Evolutionary conservation across 331 rosid species (phyloP).

Genomic region (Rosa hybrid): DNA sequence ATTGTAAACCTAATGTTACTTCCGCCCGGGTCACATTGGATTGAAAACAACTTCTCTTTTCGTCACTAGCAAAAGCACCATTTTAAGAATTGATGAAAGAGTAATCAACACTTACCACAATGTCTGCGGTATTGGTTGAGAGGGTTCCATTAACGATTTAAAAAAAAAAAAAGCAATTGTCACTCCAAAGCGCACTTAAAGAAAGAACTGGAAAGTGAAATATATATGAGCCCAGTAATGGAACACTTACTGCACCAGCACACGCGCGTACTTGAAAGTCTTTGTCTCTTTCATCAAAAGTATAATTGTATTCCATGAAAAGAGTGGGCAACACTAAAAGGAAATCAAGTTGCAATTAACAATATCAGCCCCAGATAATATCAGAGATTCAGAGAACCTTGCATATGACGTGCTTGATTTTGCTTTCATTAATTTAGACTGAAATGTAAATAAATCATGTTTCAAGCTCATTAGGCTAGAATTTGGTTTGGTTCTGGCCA

Average conservation of each 20-base stretch:
- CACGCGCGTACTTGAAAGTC: not conserved
- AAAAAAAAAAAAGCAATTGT: not conserved
- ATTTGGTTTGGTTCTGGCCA: not conserved
- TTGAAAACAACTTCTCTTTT: no score
- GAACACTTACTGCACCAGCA: not conserved
- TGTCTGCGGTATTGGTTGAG: slow-evolving; percentile 7
- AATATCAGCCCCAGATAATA: not conserved
- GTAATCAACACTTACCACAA: no score
- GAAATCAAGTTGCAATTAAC: not conserved
- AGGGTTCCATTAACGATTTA: no score
- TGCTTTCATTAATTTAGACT: not conserved
- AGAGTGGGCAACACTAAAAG: not conserved
- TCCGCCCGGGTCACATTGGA: no score
- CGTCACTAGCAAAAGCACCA: not conserved
- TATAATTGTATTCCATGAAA: not conserved
- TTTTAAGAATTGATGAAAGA: not conserved
- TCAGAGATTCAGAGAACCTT: no score
- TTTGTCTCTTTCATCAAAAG: not conserved
- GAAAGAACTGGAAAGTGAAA: slow-evolving; percentile 30
- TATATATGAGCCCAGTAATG: slow-evolving; percentile 39
- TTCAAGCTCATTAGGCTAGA: not conserved
- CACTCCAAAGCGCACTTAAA: slow-evolving; percentile 32
- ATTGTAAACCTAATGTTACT: no score
- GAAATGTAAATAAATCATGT: no score
- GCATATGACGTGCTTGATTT: not conserved